phyloP scores from a whole-genome alignment of 352 stramenopile species.

The Saprolegnia diclina region DNA sequence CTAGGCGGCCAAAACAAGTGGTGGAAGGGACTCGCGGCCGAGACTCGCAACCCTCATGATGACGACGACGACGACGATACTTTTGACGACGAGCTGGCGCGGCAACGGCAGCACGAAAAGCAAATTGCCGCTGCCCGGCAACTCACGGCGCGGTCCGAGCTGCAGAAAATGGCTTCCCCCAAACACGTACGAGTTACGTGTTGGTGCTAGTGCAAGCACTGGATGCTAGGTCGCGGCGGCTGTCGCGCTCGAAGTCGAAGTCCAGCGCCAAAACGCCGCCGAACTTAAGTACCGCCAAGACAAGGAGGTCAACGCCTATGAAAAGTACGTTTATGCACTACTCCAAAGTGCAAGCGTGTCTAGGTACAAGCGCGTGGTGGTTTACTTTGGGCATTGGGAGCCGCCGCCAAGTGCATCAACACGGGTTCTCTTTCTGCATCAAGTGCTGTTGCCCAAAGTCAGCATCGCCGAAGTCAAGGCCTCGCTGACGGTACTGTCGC shows the following conservation, averaged over 20 bases:
- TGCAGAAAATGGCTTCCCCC: constrained; percentile 47
- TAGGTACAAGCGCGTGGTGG: constrained; percentile 53
- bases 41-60: constrained; percentile 33
- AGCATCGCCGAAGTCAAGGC: constrained; percentile 63
- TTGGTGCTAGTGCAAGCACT: background rate
- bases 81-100: constrained; percentile 22
- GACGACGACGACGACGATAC: constrained; percentile 33
- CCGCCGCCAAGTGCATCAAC: constrained; percentile 73
- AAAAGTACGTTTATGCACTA: constrained; percentile 34
- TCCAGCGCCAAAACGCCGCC: constrained; percentile 39
- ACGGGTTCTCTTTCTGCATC: constrained; percentile 74
- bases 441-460: constrained; percentile 74
- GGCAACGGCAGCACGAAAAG: constrained; percentile 19
- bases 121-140: constrained; percentile 34
- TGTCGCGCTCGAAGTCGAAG: constrained; percentile 42
- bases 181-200: constrained; percentile 31
- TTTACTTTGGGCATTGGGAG: constrained; percentile 88
- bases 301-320: constrained; percentile 49
- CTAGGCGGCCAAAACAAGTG: constrained; percentile 33
- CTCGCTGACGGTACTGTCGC: constrained; percentile 34
- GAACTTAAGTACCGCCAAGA: constrained; percentile 46
- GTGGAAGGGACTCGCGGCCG: constrained; percentile 33
- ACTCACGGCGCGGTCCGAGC: constrained; percentile 43
- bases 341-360: background rate
- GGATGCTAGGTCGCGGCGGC: constrained; percentile 35